These are phyloP conservation scores for Raffaelea arxii DNA, from an alignment of 2,329 filamentous ascomycete species.

Conservation along the genomic window DNA sequence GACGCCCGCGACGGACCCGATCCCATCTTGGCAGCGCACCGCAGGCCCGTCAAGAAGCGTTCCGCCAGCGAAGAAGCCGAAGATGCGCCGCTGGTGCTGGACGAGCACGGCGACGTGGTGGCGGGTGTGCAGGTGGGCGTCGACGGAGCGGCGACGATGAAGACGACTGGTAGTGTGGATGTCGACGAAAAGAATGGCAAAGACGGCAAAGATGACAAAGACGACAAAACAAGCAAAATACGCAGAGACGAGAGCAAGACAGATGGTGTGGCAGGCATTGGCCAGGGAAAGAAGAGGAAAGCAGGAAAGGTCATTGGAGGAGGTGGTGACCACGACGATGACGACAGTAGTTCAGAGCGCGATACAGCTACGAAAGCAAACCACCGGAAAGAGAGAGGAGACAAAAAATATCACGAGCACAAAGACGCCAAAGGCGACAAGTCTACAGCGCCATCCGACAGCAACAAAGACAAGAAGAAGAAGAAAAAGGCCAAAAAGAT, in stretches of 20 bases:
- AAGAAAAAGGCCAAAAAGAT: conserved; percentile 55
- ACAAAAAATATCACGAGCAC: conserved; percentile 4
- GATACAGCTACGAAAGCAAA: conserved; percentile 14
- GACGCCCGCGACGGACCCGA: conserved; percentile 40
- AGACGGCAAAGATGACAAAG: conserved; percentile 5
- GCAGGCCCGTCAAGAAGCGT: conserved; percentile 41
- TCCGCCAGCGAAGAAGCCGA: conserved; percentile 62
- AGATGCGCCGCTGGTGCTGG: conserved; percentile 64
- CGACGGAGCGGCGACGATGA: conserved; percentile 31
- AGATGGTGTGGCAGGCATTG: conserved; percentile 29
- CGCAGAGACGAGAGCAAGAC: too few relatives aligned
- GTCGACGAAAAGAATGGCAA: neutral
- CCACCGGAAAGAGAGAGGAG: conserved; percentile 14
- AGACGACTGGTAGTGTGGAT: neutral
- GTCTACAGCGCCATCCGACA: neutral
- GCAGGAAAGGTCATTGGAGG: conserved; percentile 39
- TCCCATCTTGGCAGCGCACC: conserved; percentile 38
- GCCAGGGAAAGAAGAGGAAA: conserved; percentile 44
- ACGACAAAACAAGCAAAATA: conserved; percentile 14
- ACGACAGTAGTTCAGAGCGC: too few relatives aligned
- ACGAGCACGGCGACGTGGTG: conserved; percentile 61
- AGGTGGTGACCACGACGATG: conserved; percentile 19
- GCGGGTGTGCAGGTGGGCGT: conserved; percentile 22
- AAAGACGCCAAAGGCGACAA: conserved; percentile 17
- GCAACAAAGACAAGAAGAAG: conserved; percentile 30